Evolutionary conservation across 257 asterid genomes (phyloP).

Genomic region (Lithospermum erythrorhizon): DNA sequence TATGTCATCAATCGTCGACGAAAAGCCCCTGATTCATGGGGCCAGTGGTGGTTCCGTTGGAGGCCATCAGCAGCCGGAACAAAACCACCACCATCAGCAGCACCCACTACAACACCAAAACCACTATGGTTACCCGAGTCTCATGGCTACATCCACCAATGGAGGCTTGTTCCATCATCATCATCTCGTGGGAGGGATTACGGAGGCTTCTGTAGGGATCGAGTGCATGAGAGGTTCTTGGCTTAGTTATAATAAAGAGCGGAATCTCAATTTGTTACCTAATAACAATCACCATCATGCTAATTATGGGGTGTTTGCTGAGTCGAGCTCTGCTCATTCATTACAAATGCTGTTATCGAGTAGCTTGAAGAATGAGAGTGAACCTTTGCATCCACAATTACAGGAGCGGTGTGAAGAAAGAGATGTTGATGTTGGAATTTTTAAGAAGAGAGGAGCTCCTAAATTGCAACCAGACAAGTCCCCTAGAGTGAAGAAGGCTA

Average conservation of each 20-base stretch:
- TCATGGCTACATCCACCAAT: conserved; percentile 39
- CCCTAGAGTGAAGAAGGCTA: conserved; percentile 52
- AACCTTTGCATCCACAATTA: conserved; percentile 15
- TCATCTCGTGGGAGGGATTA: conserved; percentile 43
- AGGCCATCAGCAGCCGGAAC: conserved; percentile 12
- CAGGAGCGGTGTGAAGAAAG: conserved; percentile 37
- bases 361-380: conserved; percentile 24
- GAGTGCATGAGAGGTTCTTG: conserved; percentile 35
- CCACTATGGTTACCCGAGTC: conserved; percentile 25
- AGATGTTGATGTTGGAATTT: conserved; percentile 23
- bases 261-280: conserved; percentile 25
- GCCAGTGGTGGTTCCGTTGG: conserved; percentile 23
- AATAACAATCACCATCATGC: conserved; percentile 36
- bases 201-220: conserved; percentile 18
- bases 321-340: conserved; percentile 44
- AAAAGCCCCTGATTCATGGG: conserved; percentile 31
- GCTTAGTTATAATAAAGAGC: conserved; percentile 41
- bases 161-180: conserved; percentile 56
- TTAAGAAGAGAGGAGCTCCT: conserved; percentile 44
- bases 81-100: conserved; percentile 1
- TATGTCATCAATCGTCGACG: conserved; percentile 37
- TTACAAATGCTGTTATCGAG: conserved; percentile 37
- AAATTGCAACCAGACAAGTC: conserved; percentile 27
- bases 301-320: conserved; percentile 40
- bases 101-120: conserved; percentile 7